Evolutionary conservation across 139 green algal genomes (phyloP).

Genomic region (Haematococcus lacustris): DNA sequence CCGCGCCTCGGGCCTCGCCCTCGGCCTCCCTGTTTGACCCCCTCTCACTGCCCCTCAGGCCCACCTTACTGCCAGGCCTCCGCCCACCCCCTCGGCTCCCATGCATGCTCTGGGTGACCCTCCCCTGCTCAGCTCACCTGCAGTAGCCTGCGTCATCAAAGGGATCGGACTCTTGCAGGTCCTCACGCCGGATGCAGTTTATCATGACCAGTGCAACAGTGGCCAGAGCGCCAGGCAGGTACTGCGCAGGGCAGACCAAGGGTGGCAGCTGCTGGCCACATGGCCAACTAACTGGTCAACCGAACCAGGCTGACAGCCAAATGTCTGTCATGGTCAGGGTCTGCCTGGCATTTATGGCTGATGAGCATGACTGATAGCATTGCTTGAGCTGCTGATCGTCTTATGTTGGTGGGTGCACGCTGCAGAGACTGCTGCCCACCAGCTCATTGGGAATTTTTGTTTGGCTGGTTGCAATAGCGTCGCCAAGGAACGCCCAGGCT

Average conservation of each 20-base stretch:
- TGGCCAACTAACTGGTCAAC: not conserved
- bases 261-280: not conserved
- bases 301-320: not conserved
- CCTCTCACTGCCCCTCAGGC: no score
- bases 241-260: not conserved
- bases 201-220: slow-evolving; percentile 71
- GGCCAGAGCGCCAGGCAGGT: not conserved
- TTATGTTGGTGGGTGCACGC: not conserved
- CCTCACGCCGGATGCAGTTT: slow-evolving; percentile 64
- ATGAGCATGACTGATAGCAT: not conserved
- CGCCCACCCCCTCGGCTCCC: no score
- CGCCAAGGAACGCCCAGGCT: slow-evolving; percentile 84
- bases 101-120: no score
- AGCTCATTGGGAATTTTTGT: slow-evolving; percentile 66
- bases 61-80: no score
- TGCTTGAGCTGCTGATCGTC: not conserved
- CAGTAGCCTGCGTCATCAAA: slow-evolving; percentile 70
- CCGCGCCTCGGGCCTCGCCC: no score
- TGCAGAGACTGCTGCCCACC: slow-evolving; percentile 17
- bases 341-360: not conserved
- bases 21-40: no score
- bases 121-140: slow-evolving; percentile 26
- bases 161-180: slow-evolving; percentile 46
- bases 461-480: slow-evolving; percentile 53
- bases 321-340: not conserved